Evolutionary conservation across 345 rosid species (phyloP).

Genomic region (Brassica napus): Da-Ae NC_063435.1:24085501-24086000

Average conservation of each 20-base stretch:
- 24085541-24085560: conserved; percentile 67
- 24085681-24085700: neutral
- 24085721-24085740: conserved; percentile 38
- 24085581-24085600: conserved; percentile 47
- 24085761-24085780: conserved; percentile 13
- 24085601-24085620: conserved; percentile 50
- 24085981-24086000: conserved; percentile 27
- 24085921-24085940: conserved; percentile 18
- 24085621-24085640: neutral
- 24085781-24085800: conserved; percentile 23
- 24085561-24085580: conserved; percentile 75
- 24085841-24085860: conserved; percentile 13
- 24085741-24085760: conserved; percentile 17
- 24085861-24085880: conserved; percentile 21
- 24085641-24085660: neutral
- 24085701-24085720: conserved; percentile 19
- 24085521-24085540: conserved; percentile 53
- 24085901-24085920: conserved; percentile 32
- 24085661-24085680: neutral
- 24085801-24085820: conserved; percentile 3
- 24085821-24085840: conserved; percentile 12
- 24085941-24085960: conserved; percentile 36
- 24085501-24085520: conserved; percentile 40
- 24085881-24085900: neutral
- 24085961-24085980: conserved; percentile 33